Evolutionary conservation across 2,329 filamentous ascomycete genomes (phyloP).

Genomic region (Lecanicillium sp.): DNA sequence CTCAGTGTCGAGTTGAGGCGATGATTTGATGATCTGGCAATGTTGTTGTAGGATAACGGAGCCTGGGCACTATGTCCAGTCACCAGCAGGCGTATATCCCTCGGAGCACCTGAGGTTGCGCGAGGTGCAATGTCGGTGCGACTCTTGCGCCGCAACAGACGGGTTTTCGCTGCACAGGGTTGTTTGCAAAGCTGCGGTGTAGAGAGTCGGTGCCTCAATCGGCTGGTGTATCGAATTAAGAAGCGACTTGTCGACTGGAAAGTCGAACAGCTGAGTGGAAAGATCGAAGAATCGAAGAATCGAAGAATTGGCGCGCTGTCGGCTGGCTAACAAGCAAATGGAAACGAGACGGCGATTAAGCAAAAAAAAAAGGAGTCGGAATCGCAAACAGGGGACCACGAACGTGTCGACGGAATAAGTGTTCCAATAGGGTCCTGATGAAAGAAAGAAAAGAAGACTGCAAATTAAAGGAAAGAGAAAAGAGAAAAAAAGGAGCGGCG

Average conservation of each 20-base stretch:
- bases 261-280: too few relatives aligned
- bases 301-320: background rate
- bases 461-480: background rate
- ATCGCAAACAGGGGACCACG: background rate
- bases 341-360: too few relatives aligned
- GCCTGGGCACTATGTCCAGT: background rate
- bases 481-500: background rate
- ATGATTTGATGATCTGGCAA: background rate
- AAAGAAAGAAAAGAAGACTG: background rate
- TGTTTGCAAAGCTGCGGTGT: background rate
- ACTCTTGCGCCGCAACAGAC: background rate
- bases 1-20: too few relatives aligned
- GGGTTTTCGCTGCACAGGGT: background rate
- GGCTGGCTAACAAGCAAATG: background rate
- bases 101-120: too few relatives aligned
- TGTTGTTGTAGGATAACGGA: background rate
- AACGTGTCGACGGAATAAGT: conserved; percentile 1
- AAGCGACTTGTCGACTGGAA: too few relatives aligned
- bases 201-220: too few relatives aligned
- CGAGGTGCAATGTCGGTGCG: background rate
- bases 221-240: too few relatives aligned
- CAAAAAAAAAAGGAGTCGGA: conserved; percentile 8
- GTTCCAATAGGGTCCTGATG: too few relatives aligned
- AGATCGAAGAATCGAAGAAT: too few relatives aligned
- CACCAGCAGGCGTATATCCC: background rate